Evolutionary conservation across 352 stramenopile genomes (phyloP).

Genomic region (Pythium rishiriense): DNA sequence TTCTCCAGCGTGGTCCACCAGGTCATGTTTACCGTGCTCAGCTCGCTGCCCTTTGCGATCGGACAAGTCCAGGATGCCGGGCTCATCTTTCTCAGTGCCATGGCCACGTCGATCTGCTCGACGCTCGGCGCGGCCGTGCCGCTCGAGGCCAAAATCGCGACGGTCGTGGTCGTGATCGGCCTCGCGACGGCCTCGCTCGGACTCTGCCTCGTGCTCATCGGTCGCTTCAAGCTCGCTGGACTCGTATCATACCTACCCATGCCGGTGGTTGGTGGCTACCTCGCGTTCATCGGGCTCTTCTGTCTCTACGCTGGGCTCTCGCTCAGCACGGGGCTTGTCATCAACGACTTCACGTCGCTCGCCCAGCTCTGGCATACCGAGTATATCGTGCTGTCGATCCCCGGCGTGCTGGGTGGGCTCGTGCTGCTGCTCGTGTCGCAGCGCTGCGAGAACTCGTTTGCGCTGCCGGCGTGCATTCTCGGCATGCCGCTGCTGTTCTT

Average conservation of each 20-base stretch:
- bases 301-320: conserved; percentile 92
- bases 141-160: conserved; percentile 90
- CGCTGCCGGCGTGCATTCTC: conserved; percentile 82
- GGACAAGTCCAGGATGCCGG: conserved; percentile 98
- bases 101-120: conserved; percentile 90
- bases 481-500: conserved; percentile 93
- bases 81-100: conserved; percentile 97
- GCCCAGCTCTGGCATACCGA: conserved; percentile 61
- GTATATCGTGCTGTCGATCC: conserved; percentile 81
- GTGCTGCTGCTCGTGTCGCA: conserved; percentile 84
- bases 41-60: conserved; percentile 95
- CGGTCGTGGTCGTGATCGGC: conserved; percentile 92
- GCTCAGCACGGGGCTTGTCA: conserved; percentile 88
- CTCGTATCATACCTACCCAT: conserved; percentile 97
- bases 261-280: conserved; percentile 96
- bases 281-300: conserved; percentile 98
- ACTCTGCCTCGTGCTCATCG: conserved; percentile 92
- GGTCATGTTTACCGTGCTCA: conserved; percentile 88
- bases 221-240: conserved; percentile 91
- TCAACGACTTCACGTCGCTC: conserved; percentile 88
- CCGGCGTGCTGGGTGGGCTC: conserved; percentile 81
- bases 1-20: conserved; percentile 96
- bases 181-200: conserved; percentile 92
- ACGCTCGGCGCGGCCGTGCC: conserved; percentile 63
- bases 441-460: conserved; percentile 75